A percentile compares a stretch with the other conserved stretches of the same genome.
These are phyloP conservation scores for Exidia glandulosa DNA, from an alignment of 768 basidiomycete species.

Conservation along the genomic window DNA sequence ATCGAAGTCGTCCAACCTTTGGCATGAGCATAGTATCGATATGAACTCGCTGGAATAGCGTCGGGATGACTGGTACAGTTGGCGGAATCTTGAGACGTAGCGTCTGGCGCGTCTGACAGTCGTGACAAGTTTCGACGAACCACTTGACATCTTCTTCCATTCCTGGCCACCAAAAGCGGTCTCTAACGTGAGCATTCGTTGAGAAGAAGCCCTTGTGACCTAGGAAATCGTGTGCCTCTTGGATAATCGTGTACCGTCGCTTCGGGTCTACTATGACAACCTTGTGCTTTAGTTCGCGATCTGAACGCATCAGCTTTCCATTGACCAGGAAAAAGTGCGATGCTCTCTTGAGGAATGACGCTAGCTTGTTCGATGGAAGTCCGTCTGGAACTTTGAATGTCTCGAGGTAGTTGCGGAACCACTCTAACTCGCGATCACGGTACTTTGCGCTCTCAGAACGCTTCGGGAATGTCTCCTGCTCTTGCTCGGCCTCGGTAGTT, in stretches of 20 bases:
- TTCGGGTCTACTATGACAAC: slow-evolving; percentile 3
- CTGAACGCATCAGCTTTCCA: slow-evolving; percentile 1
- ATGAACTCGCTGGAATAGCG: slow-evolving; percentile 13
- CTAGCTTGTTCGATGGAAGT: neutral
- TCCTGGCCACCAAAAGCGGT: slow-evolving; percentile 15
- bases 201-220: slow-evolving; percentile 11
- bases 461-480: too few relatives aligned
- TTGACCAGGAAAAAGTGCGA: slow-evolving; percentile 8
- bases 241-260: slow-evolving; percentile 5
- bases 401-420: too few relatives aligned
- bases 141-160: slow-evolving; percentile 19
- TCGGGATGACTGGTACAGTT: slow-evolving; percentile 12
- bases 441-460: too few relatives aligned
- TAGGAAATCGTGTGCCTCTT: slow-evolving; percentile 10
- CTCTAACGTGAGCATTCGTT: slow-evolving; percentile 3
- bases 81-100: slow-evolving; percentile 13
- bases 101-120: slow-evolving; percentile 19
- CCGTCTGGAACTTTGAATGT: neutral
- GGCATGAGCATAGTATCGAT: slow-evolving; percentile 8
- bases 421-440: too few relatives aligned
- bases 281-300: neutral
- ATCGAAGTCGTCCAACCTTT: slow-evolving; percentile 2
- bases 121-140: slow-evolving; percentile 22
- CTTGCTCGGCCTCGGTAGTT: too few relatives aligned
- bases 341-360: slow-evolving; percentile 4